Percentiles rank a stretch among this genome's conserved stretches.
phyloP scores from a whole-genome alignment of 176 grass and related monocot genomes.

The Canna indica region DNA sequence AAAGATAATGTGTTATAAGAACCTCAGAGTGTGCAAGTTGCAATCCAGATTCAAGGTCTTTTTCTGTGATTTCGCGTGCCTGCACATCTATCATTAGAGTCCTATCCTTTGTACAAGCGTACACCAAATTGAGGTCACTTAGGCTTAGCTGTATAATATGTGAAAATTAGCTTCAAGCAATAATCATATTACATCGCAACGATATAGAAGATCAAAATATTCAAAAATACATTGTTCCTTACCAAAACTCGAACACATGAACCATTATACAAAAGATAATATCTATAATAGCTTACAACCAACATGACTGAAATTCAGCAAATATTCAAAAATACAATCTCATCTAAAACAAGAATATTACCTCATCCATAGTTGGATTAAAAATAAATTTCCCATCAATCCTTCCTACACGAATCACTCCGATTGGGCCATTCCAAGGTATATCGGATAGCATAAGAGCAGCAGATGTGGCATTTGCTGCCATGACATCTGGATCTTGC shows the following conservation, averaged over 20 bases:
- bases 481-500: slow-evolving; percentile 96
- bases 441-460: slow-evolving; percentile 92
- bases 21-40: slow-evolving; percentile 89
- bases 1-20: slow-evolving; percentile 7
- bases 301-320: background rate
- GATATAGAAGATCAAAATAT: background rate
- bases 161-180: background rate
- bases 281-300: slow-evolving; percentile 2
- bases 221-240: background rate
- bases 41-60: slow-evolving; percentile 79
- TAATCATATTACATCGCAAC: background rate
- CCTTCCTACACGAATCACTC: slow-evolving; percentile 80
- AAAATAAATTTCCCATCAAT: slow-evolving; percentile 82
- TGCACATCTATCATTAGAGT: slow-evolving; percentile 99
- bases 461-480: slow-evolving; percentile 95
- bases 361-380: slow-evolving; percentile 90
- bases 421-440: slow-evolving; percentile 94
- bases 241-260: background rate
- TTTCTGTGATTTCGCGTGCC: slow-evolving; percentile 93
- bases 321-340: background rate
- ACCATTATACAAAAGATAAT: background rate
- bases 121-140: slow-evolving; percentile 97
- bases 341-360: slow-evolving; percentile 25
- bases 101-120: slow-evolving; percentile 84
- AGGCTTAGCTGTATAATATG: slow-evolving; percentile 50